A percentile compares a stretch with the other conserved stretches of the same genome.
Conservation (phyloP, 2,329 filamentous ascomycete species). For the Fusarium pilosicola region DNA sequence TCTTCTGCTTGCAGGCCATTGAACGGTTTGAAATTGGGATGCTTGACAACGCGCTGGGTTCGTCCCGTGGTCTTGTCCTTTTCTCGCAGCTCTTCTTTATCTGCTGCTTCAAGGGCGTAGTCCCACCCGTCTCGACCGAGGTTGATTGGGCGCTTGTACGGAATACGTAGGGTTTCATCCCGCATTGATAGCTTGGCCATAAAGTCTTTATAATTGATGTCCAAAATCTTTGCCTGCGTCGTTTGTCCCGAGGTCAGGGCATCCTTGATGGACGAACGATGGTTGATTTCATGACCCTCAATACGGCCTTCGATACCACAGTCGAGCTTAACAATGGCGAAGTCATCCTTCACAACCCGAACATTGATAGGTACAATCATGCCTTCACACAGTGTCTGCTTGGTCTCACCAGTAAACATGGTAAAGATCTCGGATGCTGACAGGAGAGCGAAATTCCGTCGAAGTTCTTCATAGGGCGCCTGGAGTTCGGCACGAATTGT, state of each 20-base stretch:
- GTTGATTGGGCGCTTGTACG: constrained; percentile 75
- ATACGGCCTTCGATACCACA: constrained; percentile 93
- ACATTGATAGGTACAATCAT: constrained; percentile 95
- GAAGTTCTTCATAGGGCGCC: constrained; percentile 92
- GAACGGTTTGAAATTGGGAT: constrained; percentile 94
- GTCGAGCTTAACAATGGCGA: constrained; percentile 92
- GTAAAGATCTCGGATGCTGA: constrained; percentile 86
- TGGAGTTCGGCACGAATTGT: constrained; percentile 95
- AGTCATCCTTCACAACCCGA: constrained; percentile 88
- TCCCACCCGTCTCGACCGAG: constrained; percentile 88
- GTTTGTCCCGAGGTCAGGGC: constrained; percentile 84
- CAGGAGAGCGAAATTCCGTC: constrained; percentile 79
- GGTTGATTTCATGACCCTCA: constrained; percentile 82
- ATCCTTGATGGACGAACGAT: constrained; percentile 75
- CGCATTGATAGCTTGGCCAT: constrained; percentile 84
- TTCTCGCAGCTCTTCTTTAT: constrained; percentile 84
- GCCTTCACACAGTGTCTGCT: constrained; percentile 81
- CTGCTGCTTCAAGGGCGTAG: constrained; percentile 79
- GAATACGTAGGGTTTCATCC: constrained; percentile 80
- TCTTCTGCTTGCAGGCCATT: constrained; percentile 93
- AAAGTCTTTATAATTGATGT: constrained; percentile 88
- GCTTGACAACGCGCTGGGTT: constrained; percentile 94
- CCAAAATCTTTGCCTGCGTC: constrained; percentile 85
- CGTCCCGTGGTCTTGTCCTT: constrained; percentile 88
- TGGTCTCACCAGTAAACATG: constrained; percentile 95